A percentile compares a stretch with the other conserved stretches of the same genome.
Conservation (phyloP, 257 asterid species). For the Haberlea rhodopensis region DNA sequence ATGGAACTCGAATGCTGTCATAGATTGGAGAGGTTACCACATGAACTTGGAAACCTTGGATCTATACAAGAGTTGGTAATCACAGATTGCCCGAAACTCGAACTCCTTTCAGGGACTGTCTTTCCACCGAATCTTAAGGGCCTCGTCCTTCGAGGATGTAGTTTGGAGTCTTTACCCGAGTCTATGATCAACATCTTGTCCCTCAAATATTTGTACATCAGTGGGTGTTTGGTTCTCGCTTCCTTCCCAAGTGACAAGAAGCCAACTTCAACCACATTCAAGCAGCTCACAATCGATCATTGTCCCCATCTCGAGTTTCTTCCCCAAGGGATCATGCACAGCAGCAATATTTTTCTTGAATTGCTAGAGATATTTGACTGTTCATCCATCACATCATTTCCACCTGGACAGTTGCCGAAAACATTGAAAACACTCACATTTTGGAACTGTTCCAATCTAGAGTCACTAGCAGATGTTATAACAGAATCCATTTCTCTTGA, state of each 20-base stretch:
- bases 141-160: constrained; percentile 47
- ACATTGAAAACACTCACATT: constrained; percentile 42
- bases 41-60: constrained; percentile 29
- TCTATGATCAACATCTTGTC: constrained; percentile 35
- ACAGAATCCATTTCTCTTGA: constrained; percentile 35
- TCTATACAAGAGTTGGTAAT: constrained; percentile 42
- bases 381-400: constrained; percentile 41
- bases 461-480: constrained; percentile 41
- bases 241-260: constrained; percentile 34
- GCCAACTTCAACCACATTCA: constrained; percentile 41
- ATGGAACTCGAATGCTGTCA: constrained; percentile 43
- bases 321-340: constrained; percentile 47
- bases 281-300: constrained; percentile 41
- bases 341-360: constrained; percentile 34
- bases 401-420: constrained; percentile 40
- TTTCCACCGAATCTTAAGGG: constrained; percentile 48
- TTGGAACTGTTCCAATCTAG: constrained; percentile 51
- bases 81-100: constrained; percentile 46
- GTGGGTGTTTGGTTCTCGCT: constrained; percentile 44
- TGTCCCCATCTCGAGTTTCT: constrained; percentile 47
- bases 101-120: constrained; percentile 30
- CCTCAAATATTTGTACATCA: constrained; percentile 38
- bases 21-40: constrained; percentile 41
- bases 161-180: constrained; percentile 42
- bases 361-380: constrained; percentile 45